Conservation (phyloP, 495 filamentous ascomycete genomes). For the Neurospora tetraspora region DNA sequence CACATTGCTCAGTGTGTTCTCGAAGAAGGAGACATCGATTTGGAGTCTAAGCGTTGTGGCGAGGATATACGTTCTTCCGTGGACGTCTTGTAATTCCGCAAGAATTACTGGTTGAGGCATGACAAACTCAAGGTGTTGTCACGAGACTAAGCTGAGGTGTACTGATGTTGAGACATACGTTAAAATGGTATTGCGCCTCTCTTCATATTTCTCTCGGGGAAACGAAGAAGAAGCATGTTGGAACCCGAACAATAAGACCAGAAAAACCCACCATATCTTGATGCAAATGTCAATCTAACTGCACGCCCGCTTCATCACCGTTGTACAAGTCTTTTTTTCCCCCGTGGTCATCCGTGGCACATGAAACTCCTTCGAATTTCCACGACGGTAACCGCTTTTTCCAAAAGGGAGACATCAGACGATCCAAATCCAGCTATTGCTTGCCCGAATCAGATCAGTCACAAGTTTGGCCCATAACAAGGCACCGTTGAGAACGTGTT, state of each 20-base stretch:
- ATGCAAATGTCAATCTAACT: background rate
- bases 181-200: too few relatives aligned
- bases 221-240: background rate
- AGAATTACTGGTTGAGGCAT: background rate
- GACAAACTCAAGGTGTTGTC: background rate
- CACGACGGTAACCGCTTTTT: background rate
- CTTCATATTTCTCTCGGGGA: background rate
- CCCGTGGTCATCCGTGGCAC: background rate
- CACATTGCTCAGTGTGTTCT: background rate
- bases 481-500: background rate
- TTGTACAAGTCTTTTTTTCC: background rate
- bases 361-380: background rate
- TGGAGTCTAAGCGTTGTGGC: background rate
- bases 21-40: background rate
- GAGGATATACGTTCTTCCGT: background rate
- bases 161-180: background rate
- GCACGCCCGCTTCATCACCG: background rate
- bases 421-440: background rate
- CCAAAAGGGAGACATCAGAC: background rate
- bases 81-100: background rate
- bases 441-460: background rate
- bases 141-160: background rate
- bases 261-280: background rate
- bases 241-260: too few relatives aligned
- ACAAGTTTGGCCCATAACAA: background rate